Evolutionary conservation across 805 yeast genomes (phyloP).

Genomic region (Metschnikowia reukaufii): DNA sequence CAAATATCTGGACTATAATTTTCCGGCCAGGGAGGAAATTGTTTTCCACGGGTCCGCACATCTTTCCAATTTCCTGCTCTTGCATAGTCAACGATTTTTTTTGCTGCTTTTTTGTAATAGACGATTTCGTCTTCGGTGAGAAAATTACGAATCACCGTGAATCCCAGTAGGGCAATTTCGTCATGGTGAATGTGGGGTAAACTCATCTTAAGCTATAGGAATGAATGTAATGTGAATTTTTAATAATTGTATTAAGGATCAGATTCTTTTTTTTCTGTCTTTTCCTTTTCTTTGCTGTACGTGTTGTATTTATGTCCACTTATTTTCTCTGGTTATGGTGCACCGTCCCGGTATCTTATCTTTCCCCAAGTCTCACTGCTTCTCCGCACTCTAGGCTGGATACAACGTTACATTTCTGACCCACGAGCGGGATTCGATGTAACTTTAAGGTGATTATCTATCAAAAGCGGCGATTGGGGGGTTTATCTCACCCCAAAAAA

Average conservation of each 20-base stretch:
- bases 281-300: not conserved
- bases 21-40: conserved; percentile 58
- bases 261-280: not conserved
- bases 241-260: not conserved
- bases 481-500: too few species aligned
- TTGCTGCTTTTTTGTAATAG: conserved; percentile 36
- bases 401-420: conserved; percentile 5
- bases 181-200: conserved; percentile 29
- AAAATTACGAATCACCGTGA: conserved; percentile 40
- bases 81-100: conserved; percentile 39
- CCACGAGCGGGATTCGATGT: not conserved
- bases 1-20: conserved; percentile 52
- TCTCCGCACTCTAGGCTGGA: not conserved
- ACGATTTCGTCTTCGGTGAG: conserved; percentile 42
- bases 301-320: not conserved
- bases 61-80: conserved; percentile 50
- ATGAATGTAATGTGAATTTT: not conserved
- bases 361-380: too few species aligned
- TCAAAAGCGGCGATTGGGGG: too few species aligned
- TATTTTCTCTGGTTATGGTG: conserved; percentile 1
- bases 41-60: conserved; percentile 52
- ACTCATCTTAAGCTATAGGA: not conserved
- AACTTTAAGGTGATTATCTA: not conserved
- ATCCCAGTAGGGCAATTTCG: conserved; percentile 36
- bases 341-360: not conserved